phyloP scores from a whole-genome alignment of 83 land plant species.

The Diphasiastrum complanatum region DNA sequence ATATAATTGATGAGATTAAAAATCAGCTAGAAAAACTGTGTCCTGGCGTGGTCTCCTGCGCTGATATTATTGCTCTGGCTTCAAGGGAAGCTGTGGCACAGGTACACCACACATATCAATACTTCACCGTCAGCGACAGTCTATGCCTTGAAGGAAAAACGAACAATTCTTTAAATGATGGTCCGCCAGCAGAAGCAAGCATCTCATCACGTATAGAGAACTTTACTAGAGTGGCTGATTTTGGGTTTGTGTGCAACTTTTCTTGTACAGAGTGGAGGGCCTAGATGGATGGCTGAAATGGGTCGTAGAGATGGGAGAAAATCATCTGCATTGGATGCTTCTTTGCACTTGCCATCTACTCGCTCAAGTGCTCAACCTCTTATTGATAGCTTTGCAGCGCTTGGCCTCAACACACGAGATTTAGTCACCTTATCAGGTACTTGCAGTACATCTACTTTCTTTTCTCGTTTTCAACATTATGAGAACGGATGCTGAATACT shows the following conservation, averaged over 20 bases:
- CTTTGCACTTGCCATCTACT: constrained; percentile 22
- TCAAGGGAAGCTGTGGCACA: constrained; percentile 51
- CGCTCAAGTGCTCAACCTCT: constrained; percentile 14
- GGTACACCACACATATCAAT: constrained; percentile 15
- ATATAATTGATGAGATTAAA: constrained; percentile 43
- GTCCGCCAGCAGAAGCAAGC: background rate
- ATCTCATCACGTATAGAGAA: background rate
- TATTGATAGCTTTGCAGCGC: constrained; percentile 18
- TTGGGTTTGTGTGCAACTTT: background rate
- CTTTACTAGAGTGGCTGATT: background rate
- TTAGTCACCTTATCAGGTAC: constrained; percentile 32
- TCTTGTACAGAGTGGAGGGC: constrained; percentile 48
- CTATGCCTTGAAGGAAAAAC: background rate
- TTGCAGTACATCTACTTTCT: background rate
- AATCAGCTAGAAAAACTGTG: constrained; percentile 41
- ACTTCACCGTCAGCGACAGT: background rate
- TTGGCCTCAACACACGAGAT: constrained; percentile 20
- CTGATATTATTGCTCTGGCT: constrained; percentile 53
- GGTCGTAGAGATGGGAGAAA: constrained; percentile 49
- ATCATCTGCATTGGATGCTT: constrained; percentile 21
- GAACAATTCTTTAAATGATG: background rate
- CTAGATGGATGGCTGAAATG: constrained; percentile 32
- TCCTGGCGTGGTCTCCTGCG: constrained; percentile 58
- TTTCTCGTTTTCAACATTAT: background rate
- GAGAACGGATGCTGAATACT: background rate